Conservation (phyloP, 1,284 basidiomycete species). For the Trametes versicolor region DNA sequence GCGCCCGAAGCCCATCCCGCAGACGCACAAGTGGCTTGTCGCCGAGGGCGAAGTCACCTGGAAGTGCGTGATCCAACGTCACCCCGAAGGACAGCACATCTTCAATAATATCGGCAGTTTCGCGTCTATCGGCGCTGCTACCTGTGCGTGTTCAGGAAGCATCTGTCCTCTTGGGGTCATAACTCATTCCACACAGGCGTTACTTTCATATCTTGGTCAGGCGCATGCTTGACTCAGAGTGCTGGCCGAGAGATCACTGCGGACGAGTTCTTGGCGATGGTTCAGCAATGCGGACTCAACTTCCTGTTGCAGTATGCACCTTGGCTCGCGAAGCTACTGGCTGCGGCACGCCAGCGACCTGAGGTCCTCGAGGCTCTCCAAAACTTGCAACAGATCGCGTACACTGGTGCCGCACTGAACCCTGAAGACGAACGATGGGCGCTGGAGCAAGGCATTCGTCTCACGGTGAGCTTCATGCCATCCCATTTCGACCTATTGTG, state of each 20-base stretch:
- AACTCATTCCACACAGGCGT: slow-evolving; percentile 33
- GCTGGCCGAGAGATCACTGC: slow-evolving; percentile 43
- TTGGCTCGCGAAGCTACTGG: slow-evolving; percentile 44
- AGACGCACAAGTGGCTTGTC: slow-evolving; percentile 41
- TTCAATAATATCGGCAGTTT: slow-evolving; percentile 38
- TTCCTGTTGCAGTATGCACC: slow-evolving; percentile 43
- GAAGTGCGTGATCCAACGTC: slow-evolving; percentile 37
- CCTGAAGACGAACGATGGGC: slow-evolving; percentile 43
- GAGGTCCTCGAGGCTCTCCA: slow-evolving; percentile 40
- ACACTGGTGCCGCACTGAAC: slow-evolving; percentile 42
- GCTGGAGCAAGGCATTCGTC: slow-evolving; percentile 35
- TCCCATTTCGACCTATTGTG: neutral
- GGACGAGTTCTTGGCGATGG: slow-evolving; percentile 45
- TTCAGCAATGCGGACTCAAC: slow-evolving; percentile 43
- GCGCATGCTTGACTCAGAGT: slow-evolving; percentile 43
- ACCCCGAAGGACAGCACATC: slow-evolving; percentile 35
- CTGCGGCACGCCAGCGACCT: slow-evolving; percentile 37
- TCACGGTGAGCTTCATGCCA: slow-evolving; percentile 33
- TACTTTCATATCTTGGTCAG: slow-evolving; percentile 38
- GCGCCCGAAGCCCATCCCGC: slow-evolving; percentile 43
- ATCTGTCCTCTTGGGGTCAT: neutral
- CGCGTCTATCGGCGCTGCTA: slow-evolving; percentile 43
- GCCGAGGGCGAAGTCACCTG: slow-evolving; percentile 34
- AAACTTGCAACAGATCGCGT: slow-evolving; percentile 42
- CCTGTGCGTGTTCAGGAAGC: slow-evolving; percentile 34